These are phyloP conservation scores for Beauveria varroae DNA, from an alignment of 2,329 filamentous ascomycete genomes.

Conservation along the genomic window DNA sequence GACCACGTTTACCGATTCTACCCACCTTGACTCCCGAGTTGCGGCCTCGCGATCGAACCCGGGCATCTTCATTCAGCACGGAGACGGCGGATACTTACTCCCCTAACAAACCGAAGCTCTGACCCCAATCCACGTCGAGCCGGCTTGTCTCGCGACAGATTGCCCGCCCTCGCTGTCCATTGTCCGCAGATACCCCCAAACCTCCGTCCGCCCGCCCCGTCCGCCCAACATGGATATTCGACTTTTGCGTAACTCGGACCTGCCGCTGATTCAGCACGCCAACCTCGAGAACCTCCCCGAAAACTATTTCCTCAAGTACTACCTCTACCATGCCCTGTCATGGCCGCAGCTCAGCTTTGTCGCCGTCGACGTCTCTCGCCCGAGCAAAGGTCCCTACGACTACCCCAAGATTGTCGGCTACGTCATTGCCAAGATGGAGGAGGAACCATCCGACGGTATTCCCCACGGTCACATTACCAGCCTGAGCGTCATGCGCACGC, in stretches of 20 bases:
- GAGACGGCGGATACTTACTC: no score
- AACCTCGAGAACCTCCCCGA: slow-evolving; percentile 99
- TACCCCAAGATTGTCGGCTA: slow-evolving; percentile 98
- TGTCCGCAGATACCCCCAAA: not conserved
- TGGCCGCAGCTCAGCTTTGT: slow-evolving; percentile 98
- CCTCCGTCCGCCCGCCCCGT: not conserved
- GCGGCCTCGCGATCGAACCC: not conserved
- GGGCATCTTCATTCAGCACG: not conserved
- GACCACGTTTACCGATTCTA: not conserved
- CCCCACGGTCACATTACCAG: slow-evolving; percentile 96
- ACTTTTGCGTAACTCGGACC: slow-evolving; percentile 72
- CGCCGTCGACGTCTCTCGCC: slow-evolving; percentile 82
- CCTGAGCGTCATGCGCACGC: slow-evolving; percentile 92
- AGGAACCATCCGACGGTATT: slow-evolving; percentile 85
- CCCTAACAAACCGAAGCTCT: not conserved
- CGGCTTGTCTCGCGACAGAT: not conserved
- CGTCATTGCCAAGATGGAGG: slow-evolving; percentile 99
- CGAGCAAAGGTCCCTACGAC: slow-evolving; percentile 70
- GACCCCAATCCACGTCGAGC: not conserved
- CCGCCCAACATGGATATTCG: slow-evolving; percentile 72
- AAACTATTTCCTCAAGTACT: slow-evolving; percentile 99
- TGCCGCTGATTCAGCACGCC: slow-evolving; percentile 90
- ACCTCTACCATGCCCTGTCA: slow-evolving; percentile 95
- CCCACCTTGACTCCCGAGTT: not conserved
- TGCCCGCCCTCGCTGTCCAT: not conserved